Percentiles rank a stretch among this genome's conserved stretches.
These are phyloP conservation scores for Tricholoma furcatifolium DNA, from an alignment of 768 basidiomycete genomes.

Conservation along the genomic window DNA sequence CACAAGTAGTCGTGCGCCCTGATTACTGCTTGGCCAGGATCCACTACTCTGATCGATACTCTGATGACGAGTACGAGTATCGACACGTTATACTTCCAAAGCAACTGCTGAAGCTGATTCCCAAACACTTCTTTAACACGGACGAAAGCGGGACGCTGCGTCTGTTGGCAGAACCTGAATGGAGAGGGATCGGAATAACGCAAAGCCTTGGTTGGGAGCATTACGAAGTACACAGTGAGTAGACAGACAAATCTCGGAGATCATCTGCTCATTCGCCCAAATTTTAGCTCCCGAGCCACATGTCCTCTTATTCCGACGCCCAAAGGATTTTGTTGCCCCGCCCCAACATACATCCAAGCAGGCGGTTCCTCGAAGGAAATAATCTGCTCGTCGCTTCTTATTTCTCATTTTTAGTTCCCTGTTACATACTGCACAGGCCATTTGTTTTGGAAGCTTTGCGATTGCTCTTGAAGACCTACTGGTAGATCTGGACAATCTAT, in stretches of 20 bases:
- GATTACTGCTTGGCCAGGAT: conserved; percentile 50
- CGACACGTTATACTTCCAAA: conserved; percentile 97
- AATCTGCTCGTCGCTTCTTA: conserved; percentile 8
- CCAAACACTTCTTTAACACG: conserved; percentile 78
- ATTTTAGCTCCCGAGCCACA: conserved; percentile 84
- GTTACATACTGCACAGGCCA: conserved; percentile 8
- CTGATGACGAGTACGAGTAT: conserved; percentile 92
- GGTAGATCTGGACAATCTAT: conserved; percentile 13
- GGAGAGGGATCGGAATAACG: conserved; percentile 94
- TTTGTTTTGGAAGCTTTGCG: conserved; percentile 1
- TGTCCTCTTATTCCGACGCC: conserved; percentile 88
- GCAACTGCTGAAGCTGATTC: conserved; percentile 89
- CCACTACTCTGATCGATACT: conserved; percentile 89
- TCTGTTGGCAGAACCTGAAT: conserved; percentile 83
- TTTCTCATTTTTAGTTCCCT: conserved; percentile 2
- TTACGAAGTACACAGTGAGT: conserved; percentile 91
- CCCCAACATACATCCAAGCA: conserved; percentile 39
- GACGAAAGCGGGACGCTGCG: conserved; percentile 77
- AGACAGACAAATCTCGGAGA: neutral
- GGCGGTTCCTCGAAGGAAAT: conserved; percentile 38
- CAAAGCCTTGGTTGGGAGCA: conserved; percentile 98
- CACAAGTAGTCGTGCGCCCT: conserved; percentile 14
- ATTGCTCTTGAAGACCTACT: conserved; percentile 7
- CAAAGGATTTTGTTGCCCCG: conserved; percentile 63
- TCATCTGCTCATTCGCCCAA: conserved; percentile 3